phyloP scores from a whole-genome alignment of 2,329 filamentous ascomycete genomes.

The Claviceps sp. region DNA sequence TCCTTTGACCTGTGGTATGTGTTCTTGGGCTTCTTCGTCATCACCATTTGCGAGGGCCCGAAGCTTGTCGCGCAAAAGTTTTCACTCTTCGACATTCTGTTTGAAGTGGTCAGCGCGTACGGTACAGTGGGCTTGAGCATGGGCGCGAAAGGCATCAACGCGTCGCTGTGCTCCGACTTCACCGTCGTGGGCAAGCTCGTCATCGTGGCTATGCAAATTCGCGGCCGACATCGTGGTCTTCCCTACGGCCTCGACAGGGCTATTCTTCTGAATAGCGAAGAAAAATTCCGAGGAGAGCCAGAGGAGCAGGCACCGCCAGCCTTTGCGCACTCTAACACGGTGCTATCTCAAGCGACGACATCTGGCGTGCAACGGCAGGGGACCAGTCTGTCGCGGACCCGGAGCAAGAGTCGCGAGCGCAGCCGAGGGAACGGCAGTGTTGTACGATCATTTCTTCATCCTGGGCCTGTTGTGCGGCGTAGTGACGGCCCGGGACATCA shows the following conservation, averaged over 20 bases:
- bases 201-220: slow-evolving; percentile 56
- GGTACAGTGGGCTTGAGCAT: slow-evolving; percentile 88
- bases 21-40: slow-evolving; percentile 83
- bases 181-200: slow-evolving; percentile 57
- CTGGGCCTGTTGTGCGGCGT: slow-evolving; percentile 28
- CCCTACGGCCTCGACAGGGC: slow-evolving; percentile 54
- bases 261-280: slow-evolving; percentile 44
- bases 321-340: slow-evolving; percentile 24
- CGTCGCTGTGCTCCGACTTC: slow-evolving; percentile 76
- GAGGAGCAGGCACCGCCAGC: slow-evolving; percentile 30
- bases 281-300: slow-evolving; percentile 39
- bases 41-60: slow-evolving; percentile 72
- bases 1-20: slow-evolving; percentile 98
- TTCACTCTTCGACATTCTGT: slow-evolving; percentile 57
- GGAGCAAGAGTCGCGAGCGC: slow-evolving; percentile 25
- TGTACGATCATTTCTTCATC: slow-evolving; percentile 33
- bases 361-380: slow-evolving; percentile 18
- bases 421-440: slow-evolving; percentile 27
- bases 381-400: slow-evolving; percentile 17
- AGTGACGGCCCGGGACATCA: slow-evolving; percentile 13
- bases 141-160: slow-evolving; percentile 62
- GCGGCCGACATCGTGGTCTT: slow-evolving; percentile 54
- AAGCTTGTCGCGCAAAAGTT: slow-evolving; percentile 53
- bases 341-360: slow-evolving; percentile 18
- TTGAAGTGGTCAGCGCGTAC: slow-evolving; percentile 82